Percentiles rank a stretch among this genome's conserved stretches.
These are phyloP conservation scores for Zoysia japonica DNA, from an alignment of 176 grass and related monocot genomes.

Conservation along the genomic window DNA sequence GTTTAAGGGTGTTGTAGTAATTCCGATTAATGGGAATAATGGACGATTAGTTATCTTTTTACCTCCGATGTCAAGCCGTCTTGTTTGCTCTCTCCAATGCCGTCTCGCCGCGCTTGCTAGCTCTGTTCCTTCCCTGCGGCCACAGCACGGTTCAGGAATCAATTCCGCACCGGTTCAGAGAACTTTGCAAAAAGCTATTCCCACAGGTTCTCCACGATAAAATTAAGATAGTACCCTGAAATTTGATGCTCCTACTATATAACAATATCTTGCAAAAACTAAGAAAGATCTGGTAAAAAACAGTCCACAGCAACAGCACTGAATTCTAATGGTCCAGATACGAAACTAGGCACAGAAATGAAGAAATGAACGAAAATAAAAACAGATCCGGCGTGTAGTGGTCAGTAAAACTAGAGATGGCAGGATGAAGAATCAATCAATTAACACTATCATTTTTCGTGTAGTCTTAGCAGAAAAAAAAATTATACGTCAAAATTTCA, in stretches of 20 bases:
- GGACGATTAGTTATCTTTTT: background rate
- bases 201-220: background rate
- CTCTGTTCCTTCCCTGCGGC: background rate
- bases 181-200: background rate
- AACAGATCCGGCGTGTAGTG: no score
- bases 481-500: no score
- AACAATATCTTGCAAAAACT: background rate
- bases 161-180: background rate
- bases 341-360: background rate
- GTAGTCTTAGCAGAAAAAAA: no score
- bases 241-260: background rate
- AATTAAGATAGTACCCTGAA: no score
- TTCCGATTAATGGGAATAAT: background rate
- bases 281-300: background rate
- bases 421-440: background rate
- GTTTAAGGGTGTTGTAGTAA: background rate
- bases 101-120: background rate
- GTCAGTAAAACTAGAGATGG: background rate
- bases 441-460: no score
- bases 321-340: background rate
- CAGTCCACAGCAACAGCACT: background rate
- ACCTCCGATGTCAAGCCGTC: background rate
- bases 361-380: background rate
- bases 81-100: background rate
- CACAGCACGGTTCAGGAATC: background rate